These are phyloP conservation scores for Posidonia australis DNA, from an alignment of 106 monocot species.

Conservation along the genomic window DNA sequence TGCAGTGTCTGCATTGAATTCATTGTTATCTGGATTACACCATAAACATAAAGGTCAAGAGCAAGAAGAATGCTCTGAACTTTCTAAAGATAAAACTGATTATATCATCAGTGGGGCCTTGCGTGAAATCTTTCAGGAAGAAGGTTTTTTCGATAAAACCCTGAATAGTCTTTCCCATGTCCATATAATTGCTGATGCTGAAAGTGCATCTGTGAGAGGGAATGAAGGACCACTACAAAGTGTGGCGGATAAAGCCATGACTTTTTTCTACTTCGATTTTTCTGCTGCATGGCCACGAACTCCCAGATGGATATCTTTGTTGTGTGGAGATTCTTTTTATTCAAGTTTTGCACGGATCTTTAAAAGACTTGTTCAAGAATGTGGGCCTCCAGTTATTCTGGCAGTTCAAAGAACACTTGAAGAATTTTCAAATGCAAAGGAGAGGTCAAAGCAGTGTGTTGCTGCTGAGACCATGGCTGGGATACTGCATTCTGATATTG, in stretches of 20 bases:
- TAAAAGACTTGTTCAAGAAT: conserved; percentile 82
- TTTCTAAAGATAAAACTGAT: conserved; percentile 20
- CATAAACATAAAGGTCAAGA: conserved; percentile 31
- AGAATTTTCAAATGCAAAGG: conserved; percentile 64
- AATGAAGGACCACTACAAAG: conserved; percentile 63
- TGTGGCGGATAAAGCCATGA: conserved; percentile 70
- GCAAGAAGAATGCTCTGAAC: conserved; percentile 9
- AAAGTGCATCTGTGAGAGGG: conserved; percentile 49
- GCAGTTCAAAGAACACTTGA: conserved; percentile 41
- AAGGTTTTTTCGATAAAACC: conserved; percentile 61
- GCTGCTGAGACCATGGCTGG: conserved; percentile 95
- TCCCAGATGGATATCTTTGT: conserved; percentile 78
- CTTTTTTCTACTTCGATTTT: conserved; percentile 95
- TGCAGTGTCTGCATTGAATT: conserved; percentile 84
- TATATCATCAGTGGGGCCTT: conserved; percentile 27
- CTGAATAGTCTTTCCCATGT: conserved; percentile 86
- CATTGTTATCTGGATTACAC: conserved; percentile 54
- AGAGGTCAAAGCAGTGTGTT: conserved; percentile 95
- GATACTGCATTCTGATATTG: conserved; percentile 80
- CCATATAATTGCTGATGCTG: conserved; percentile 76
- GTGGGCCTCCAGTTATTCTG: conserved; percentile 51
- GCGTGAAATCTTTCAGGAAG: conserved; percentile 51
- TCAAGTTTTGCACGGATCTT: conserved; percentile 88
- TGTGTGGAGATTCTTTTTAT: conserved; percentile 59
- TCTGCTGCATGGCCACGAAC: conserved; percentile 94